Base-by-base conservation (phyloP, 225 moss, liverwort and hornwort species). In the Lunularia cruciata region DNA sequence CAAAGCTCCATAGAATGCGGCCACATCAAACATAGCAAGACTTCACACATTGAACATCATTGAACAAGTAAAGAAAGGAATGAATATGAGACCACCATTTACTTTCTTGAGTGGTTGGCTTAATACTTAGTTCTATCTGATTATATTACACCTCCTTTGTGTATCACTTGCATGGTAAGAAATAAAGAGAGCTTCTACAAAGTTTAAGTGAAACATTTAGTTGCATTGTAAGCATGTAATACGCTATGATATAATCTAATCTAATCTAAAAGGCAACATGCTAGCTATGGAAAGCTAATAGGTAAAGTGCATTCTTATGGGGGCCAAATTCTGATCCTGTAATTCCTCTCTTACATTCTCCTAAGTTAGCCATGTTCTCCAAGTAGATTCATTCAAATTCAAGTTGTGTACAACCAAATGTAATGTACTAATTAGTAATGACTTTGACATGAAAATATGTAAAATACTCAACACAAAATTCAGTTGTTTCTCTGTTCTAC, bases 241-340 rank as follows among this genome's bases (percentile, higher is more conserved):
- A 2, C 10, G 13, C 31, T 58, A 9, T 16, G 18, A 16, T 32
- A 19, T 10, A 25, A 25, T 32, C n/a, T n/a, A n/a, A n/a, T n/a
- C n/a, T n/a, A n/a, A n/a, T n/a, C n/a, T n/a, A 6, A 31, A 31
- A 0, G 11, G 16, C 55, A 3, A 30, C 28, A 8, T 14, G 23
- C 30, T 16, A 4, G 56, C 37, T n/a, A 37, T 8, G n/a, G 32
- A 18, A 7, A 38, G 42, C 23, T 47, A 57, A n/a, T n/a, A 15
- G 16, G 1, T 57, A 1, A 11, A 7, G 32, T n/a, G n/a, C 31
- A 5, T 14, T 36, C 73, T 69, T 93, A 78, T 98, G 96, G 28
- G 96, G 96, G 93, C 96, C 91, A 52, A 92, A 89, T 67, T 93
- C 93, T 40, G 96, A 87, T 25, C 96, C 96, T 72, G 93, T 77